Evolutionary conservation across 306 rosid species (phyloP), one percentile per base, ranked within the genome.

Genomic region (Sindora glabra): DNA sequence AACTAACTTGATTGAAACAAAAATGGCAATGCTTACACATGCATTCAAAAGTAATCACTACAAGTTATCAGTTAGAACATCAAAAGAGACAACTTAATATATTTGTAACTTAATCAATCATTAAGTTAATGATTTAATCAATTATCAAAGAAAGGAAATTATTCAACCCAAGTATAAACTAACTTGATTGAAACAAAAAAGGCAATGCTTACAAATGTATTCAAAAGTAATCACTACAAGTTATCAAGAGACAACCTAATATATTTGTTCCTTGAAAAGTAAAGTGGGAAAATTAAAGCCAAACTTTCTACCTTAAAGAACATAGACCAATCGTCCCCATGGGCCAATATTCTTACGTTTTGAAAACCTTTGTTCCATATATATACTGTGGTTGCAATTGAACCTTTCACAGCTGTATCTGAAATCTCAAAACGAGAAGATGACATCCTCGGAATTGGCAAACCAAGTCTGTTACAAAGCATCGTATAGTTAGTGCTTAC

Each of bases 291-390:
- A n/a, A 53, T 27, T 8, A 34, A 55, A 19, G 9, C 25, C 54
- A 16, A 17, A 26, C 2, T 57, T 60, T 10, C 67, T 87, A 87
- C 97, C 97, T 84, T 82, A 17, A 87, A 74, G 79, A 90, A 84
- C 50, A 49, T 50, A 36, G 71, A 62, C 94, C 94, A 90, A 61
- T 81, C 83, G 10, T 75, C 80, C 39, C 97, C 95, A 23, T 70
- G 81, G 39, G 82, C 90, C 72, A 87, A 51, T 49, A 72, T 55
- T 29, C 45, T 73, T 40, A 81, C 65, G 26, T 70, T 68, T 22
- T 48, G 68, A 62, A 84, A 58, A 38, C 70, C 82, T 55, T 59
- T 66, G 81, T 87, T 90, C 97, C 95, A 90, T 30, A 70, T 14
- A 78, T 58, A 64, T 33, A 67, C 83, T 37, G 71, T 44, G 39